Evolutionary conservation across 768 basidiomycete genomes (phyloP), one percentile per base, ranked within the genome.

Genomic region (Serendipita sp.): DNA sequence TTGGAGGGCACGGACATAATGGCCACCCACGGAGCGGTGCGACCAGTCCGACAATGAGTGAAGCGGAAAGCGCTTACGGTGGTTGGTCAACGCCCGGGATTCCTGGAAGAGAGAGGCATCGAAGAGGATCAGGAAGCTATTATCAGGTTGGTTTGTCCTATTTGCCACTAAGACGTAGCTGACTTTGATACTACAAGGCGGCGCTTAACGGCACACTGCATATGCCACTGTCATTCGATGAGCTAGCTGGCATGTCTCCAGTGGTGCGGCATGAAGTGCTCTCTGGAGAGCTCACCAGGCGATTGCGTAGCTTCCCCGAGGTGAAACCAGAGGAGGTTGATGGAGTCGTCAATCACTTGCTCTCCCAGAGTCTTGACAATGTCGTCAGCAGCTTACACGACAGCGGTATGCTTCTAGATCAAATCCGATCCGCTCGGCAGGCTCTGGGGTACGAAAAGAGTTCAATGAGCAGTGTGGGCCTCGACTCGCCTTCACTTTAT

Each of bases 221-320:
- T 70, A 72, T 91, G 16, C 86, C 90, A 0, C 87, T 91, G 83
- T 85, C 82, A n/a, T 91, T 90, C 66, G 91, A 92, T 67, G 88
- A 91, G 64, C 80, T 92, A 3, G 79, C 88, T 0, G 80, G 83
- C 0, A 76, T 93, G 45, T 91, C 91, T 10, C 89, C 91, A 16
- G 91, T 92, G 18, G 89, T 92, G 11, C 83, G 91, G 68, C 87
- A 86, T 71, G 88, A 91, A 69, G 86, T 92, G 3, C 78, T 93
- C 31, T 84, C 87, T 0, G 91, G 89, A 36, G 91, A 92, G 72
- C 76, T 92, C 31, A 85, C 81, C 69, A 81, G 89, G 65, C 83
- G 87, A 3, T 77, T 92, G 79, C 46, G 62, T 33, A 27, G 62
- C 63, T 33, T 69, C 75, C 8, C 55, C 4, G 55, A 60, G 34